phyloP scores from a whole-genome alignment of 768 basidiomycete genomes.

The Grammothele lineata region DNA sequence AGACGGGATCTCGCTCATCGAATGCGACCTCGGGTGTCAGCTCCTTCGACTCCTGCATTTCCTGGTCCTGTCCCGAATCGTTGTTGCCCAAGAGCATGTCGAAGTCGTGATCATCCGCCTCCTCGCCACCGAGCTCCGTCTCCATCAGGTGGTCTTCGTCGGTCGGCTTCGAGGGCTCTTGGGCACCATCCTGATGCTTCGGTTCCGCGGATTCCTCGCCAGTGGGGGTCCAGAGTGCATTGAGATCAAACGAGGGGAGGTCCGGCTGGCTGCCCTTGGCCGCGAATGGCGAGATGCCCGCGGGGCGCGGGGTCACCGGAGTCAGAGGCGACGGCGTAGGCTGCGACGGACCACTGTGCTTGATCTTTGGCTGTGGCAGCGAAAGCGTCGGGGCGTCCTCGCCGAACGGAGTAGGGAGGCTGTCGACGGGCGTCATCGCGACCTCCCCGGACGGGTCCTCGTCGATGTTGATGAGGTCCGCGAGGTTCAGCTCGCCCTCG shows the following conservation, averaged over 20 bases:
- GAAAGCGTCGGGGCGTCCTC: constrained; percentile 2
- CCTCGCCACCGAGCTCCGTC: constrained; percentile 29
- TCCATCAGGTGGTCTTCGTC: constrained; percentile 25
- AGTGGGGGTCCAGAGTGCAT: constrained; percentile 55
- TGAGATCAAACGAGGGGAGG: constrained; percentile 64
- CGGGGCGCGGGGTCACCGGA: constrained; percentile 2
- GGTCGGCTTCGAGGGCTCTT: no score
- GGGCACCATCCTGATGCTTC: constrained; percentile 5
- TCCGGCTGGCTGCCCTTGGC: constrained; percentile 37
- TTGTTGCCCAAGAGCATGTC: constrained; percentile 80
- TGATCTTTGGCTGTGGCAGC: not conserved
- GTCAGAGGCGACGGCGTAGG: not conserved
- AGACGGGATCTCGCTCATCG: constrained; percentile 57
- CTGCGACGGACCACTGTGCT: no score
- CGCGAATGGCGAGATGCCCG: constrained; percentile 32
- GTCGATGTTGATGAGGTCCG: constrained; percentile 75
- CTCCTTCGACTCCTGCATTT: constrained; percentile 5
- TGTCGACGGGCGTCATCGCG: constrained; percentile 17
- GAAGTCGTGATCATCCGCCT: constrained; percentile 75
- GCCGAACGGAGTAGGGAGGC: constrained; percentile 10
- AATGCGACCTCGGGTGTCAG: constrained; percentile 40
- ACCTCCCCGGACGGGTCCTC: constrained; percentile 47
- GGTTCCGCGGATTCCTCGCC: not conserved
- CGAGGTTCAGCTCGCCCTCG: constrained; percentile 68
- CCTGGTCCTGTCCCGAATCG: constrained; percentile 41